Percentiles rank a stretch among this genome's conserved stretches.
Evolutionary conservation across 306 rosid genomes (phyloP).

Genomic region (Purshia tridentata): DNA sequence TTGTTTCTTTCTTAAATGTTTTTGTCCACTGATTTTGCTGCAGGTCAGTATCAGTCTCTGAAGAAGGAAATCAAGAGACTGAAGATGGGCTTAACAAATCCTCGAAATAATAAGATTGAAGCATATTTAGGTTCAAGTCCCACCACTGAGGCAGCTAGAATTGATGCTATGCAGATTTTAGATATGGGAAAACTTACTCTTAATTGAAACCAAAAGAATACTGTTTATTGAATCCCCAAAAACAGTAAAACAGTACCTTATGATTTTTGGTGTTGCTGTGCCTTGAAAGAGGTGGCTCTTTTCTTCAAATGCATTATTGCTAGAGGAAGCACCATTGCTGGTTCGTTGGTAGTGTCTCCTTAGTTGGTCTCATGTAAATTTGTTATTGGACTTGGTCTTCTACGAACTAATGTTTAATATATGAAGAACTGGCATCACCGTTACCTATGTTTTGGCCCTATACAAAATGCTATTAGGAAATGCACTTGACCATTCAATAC

Average conservation of each 20-base stretch:
- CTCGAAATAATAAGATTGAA: constrained; percentile 13
- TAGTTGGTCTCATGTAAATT: too few relatives aligned
- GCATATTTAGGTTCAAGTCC: constrained; percentile 27
- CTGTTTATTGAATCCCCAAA: neutral
- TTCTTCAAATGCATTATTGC: too few relatives aligned
- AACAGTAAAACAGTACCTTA: neutral
- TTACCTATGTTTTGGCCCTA: neutral
- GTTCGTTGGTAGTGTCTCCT: too few relatives aligned
- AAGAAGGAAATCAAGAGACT: constrained; percentile 29
- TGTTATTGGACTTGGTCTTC: neutral
- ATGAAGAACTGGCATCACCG: neutral
- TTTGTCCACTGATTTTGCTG: too few relatives aligned
- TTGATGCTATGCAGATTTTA: constrained; percentile 18
- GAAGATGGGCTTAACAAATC: constrained; percentile 20
- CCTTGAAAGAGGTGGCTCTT: neutral
- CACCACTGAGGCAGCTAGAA: constrained; percentile 17
- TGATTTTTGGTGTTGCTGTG: constrained; percentile 6
- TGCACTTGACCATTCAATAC: neutral
- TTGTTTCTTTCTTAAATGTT: too few relatives aligned
- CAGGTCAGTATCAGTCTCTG: too few relatives aligned
- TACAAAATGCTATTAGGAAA: too few relatives aligned
- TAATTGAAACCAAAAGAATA: constrained; percentile 4
- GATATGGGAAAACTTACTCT: constrained; percentile 24
- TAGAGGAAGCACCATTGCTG: too few relatives aligned
- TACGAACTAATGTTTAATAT: neutral